These are phyloP conservation scores for Kalmusia sp. DNA, from an alignment of 2,329 filamentous ascomycete species.

Conservation along the genomic window DNA sequence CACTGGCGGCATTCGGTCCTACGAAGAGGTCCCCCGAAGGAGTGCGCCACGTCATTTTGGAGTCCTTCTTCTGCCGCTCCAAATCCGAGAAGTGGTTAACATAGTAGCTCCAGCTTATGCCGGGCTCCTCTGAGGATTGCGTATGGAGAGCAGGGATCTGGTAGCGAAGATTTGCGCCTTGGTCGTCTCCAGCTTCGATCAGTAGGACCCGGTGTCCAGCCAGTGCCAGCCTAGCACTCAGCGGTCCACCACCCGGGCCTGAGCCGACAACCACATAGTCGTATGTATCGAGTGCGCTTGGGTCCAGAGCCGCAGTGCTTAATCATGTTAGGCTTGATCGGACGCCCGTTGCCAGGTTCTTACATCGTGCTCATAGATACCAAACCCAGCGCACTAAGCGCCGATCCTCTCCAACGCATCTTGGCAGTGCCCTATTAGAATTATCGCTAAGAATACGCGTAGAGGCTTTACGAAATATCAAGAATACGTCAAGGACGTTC, in stretches of 20 bases:
- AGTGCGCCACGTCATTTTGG: constrained; percentile 52
- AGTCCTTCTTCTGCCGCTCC: constrained; percentile 56
- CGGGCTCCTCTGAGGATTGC: constrained; percentile 60
- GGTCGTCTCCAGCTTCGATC: constrained; percentile 65
- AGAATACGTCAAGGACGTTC: too few species aligned
- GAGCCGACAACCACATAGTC: constrained; percentile 69
- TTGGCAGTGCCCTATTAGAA: too few species aligned
- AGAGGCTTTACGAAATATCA: too few species aligned
- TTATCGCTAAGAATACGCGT: too few species aligned
- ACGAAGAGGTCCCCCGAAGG: constrained; percentile 52
- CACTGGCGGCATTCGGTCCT: constrained; percentile 47
- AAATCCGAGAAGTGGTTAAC: constrained; percentile 65
- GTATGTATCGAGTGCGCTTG: constrained; percentile 44
- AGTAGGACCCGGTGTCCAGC: constrained; percentile 64
- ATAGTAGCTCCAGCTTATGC: constrained; percentile 67
- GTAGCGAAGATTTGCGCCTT: constrained; percentile 55
- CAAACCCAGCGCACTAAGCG: not conserved
- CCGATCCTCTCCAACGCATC: not conserved
- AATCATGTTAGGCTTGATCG: not conserved
- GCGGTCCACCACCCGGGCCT: constrained; percentile 65
- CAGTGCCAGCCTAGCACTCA: constrained; percentile 63
- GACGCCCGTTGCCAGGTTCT: not conserved
- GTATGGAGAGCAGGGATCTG: constrained; percentile 59
- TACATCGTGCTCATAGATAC: not conserved
- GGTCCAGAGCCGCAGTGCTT: not conserved